phyloP scores from a whole-genome alignment of 192 early-diverging fungal genomes.

The Entomortierella lignicola region DNA sequence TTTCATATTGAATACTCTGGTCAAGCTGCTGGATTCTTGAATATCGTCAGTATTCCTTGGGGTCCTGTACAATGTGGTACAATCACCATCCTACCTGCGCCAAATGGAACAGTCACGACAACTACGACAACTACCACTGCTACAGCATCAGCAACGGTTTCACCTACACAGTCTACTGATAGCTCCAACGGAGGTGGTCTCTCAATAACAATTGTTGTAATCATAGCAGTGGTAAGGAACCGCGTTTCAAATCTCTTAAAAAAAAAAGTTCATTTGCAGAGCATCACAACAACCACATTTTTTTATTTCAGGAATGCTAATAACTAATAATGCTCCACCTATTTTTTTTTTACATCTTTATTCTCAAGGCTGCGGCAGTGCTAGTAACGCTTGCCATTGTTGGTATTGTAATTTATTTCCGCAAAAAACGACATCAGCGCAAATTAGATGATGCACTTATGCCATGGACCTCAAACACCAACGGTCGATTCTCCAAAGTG shows the following conservation, averaged over 20 bases:
- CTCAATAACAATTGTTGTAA: conserved; percentile 21
- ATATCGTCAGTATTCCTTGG: conserved; percentile 12
- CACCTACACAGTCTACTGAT: neutral
- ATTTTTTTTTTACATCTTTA: no score
- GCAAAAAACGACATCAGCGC: conserved; percentile 21
- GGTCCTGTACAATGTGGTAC: conserved; percentile 40
- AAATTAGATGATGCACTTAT: conserved; percentile 29
- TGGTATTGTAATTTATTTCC: conserved; percentile 12
- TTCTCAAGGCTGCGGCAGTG: conserved; percentile 21
- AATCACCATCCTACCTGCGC: conserved; percentile 29
- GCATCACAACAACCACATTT: no score
- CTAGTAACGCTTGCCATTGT: conserved; percentile 19
- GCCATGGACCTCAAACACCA: conserved; percentile 23
- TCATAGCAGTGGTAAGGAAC: conserved; percentile 39
- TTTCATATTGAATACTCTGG: conserved; percentile 46
- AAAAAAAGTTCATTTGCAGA: no score
- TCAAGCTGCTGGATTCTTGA: conserved; percentile 7
- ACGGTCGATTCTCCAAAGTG: conserved; percentile 27
- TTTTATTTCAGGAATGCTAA: no score
- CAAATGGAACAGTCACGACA: conserved; percentile 26
- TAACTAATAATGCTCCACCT: no score
- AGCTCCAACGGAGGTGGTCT: neutral
- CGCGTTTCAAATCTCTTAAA: no score
- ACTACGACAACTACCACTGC: conserved; percentile 26
- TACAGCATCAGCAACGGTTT: neutral